Conservation (phyloP, 1,284 basidiomycete species). For the Ceratorhiza oryzae-sativae region DNA sequence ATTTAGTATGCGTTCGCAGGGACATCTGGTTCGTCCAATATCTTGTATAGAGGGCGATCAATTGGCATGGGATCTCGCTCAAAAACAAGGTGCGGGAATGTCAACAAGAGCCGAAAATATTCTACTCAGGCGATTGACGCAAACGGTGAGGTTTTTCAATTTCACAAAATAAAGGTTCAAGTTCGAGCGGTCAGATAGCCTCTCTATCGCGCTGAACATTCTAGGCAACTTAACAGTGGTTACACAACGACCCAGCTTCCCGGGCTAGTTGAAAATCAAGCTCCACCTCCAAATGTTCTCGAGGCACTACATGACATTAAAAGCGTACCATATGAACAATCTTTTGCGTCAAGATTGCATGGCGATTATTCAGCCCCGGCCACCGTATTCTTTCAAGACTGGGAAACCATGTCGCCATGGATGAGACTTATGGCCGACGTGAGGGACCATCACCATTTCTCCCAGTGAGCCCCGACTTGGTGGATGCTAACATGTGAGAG, state of each 20-base stretch:
- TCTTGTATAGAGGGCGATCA: conserved; percentile 20
- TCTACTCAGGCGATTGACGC: conserved; percentile 8
- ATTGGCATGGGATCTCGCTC: conserved; percentile 4
- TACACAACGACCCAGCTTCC: not conserved
- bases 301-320: conserved; percentile 62
- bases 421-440: conserved; percentile 75
- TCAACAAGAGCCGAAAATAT: conserved; percentile 25
- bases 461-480: conserved; percentile 58
- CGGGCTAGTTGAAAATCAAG: not conserved
- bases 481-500: conserved; percentile 38
- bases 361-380: conserved; percentile 50
- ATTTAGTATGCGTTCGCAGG: no score
- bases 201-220: not conserved
- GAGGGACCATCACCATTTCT: conserved; percentile 63
- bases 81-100: not conserved
- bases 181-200: not conserved
- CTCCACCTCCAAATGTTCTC: conserved; percentile 53
- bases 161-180: not conserved
- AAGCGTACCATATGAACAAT: conserved; percentile 67
- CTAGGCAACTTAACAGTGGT: no score
- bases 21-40: conserved; percentile 22
- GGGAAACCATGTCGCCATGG: conserved; percentile 74
- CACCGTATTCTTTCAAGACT: conserved; percentile 63
- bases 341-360: conserved; percentile 67
- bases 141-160: not conserved